Base-by-base conservation (phyloP, 2,329 filamentous ascomycete species). In the Aureobasidium sp. region DNA sequence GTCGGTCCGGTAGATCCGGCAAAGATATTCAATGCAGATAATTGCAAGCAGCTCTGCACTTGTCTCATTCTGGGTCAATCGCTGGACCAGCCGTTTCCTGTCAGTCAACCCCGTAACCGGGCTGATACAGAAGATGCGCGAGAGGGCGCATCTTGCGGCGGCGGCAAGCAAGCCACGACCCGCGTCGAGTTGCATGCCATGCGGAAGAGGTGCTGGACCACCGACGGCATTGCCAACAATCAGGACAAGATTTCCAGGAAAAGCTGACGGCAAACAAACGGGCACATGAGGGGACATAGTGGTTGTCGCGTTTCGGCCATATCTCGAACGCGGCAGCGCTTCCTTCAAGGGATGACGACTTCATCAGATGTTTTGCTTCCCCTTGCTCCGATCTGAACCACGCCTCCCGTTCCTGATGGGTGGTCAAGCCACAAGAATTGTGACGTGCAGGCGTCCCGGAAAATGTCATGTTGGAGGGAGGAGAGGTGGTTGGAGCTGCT, bases 401-500 rank as follows among this genome's bases (percentile, higher is more conserved):
- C 44, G 57, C 36, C 57, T 41, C 57, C 57, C 44, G 46, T 36
- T 47, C 36, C 57, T 60, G 57, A 26, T 60, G 27, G 57, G 41
- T 26, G 34, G 8, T 50, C 46, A 60, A 60, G 46, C 46, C 57
- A 60, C 57, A 51, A 37, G 46, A 42, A 60, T 60, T 51, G 57
- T 60, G 57, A 60, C 57, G 57, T 60, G 57, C 57, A 60, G 57
- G 56, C 57, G 34, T 42, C 44, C 57, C 56, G 23, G 46, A 42
- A 37, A 23, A 47, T 47, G 41, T 44, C 20, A 51, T 34, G 57
- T 29, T 50, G 57, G 44, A 42, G 44, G 41, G 55, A 51, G 57
- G 44, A 41, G 57, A 51, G 57, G 56, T 59, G 56, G 57, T 60
- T 60, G 57, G 57, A 60, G 15, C 46, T 51, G 57, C 57, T 60